Conservation (phyloP, 228 moss, liverwort and hornwort genomes). For the Sphagnum magellanicum region DNA sequence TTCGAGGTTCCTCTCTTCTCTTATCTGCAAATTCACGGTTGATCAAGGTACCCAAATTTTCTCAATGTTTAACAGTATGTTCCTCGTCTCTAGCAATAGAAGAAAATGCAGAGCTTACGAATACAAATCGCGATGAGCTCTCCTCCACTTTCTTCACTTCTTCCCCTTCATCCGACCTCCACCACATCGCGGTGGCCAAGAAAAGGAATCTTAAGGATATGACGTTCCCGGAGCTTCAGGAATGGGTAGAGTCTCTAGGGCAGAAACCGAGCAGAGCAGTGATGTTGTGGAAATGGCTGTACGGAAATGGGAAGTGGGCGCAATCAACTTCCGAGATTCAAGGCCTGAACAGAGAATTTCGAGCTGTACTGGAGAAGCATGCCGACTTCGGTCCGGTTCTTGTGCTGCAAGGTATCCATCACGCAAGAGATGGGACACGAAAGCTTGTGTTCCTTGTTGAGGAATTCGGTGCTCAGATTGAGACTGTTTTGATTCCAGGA, state of each 20-base stretch:
- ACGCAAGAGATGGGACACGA: conserved; percentile 65
- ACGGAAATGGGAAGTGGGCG: conserved; percentile 69
- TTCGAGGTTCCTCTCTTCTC: conserved; percentile 6
- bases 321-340: conserved; percentile 43
- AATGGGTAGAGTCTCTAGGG: conserved; percentile 72
- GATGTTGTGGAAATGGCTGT: conserved; percentile 63
- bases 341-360: conserved; percentile 42
- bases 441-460: conserved; percentile 56
- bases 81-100: too few species aligned
- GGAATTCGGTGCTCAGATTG: conserved; percentile 48
- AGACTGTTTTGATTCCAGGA: conserved; percentile 81
- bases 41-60: too few species aligned
- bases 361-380: conserved; percentile 27
- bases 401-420: conserved; percentile 33
- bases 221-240: conserved; percentile 39
- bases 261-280: conserved; percentile 59
- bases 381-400: conserved; percentile 53
- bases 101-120: too few species aligned
- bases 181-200: not conserved
- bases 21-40: not conserved
- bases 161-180: not conserved
- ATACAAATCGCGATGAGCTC: conserved; percentile 1
- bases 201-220: conserved; percentile 35
- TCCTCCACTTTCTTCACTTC: conserved; percentile 1
- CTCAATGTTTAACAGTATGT: too few species aligned